A percentile compares a stretch with the other conserved stretches of the same genome.
phyloP scores from a whole-genome alignment of 108 stramenopile genomes.

The Aurantiochytrium sp. region DNA sequence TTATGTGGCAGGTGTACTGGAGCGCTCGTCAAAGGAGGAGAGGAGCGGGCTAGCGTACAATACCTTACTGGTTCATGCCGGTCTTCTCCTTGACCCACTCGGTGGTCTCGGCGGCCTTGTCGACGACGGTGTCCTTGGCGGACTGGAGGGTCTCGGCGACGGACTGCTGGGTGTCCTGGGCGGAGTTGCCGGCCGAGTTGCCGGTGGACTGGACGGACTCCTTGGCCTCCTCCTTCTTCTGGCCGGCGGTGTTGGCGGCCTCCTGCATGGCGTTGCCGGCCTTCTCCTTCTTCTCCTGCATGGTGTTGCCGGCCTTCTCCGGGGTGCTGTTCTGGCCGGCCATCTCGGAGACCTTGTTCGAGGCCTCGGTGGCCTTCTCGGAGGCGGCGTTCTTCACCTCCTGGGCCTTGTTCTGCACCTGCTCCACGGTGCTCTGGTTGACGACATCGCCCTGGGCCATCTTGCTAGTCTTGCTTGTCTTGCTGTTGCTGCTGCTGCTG shows the following conservation, averaged over 20 bases:
- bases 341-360: not conserved
- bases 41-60: too few species aligned
- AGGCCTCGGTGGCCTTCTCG: slow-evolving; percentile 7
- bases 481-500: too few species aligned
- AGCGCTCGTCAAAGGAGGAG: too few species aligned
- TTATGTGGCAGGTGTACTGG: too few species aligned
- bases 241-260: not conserved
- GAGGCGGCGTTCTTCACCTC: not conserved
- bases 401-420: not conserved
- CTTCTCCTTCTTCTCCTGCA: not conserved
- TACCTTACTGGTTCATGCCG: not conserved
- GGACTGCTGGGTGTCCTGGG: not conserved
- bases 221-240: slow-evolving; percentile 6
- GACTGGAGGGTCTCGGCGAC: not conserved
- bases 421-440: too few species aligned
- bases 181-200: not conserved
- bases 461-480: too few species aligned
- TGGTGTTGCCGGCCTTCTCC: not conserved
- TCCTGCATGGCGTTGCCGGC: not conserved
- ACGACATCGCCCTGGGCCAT: not conserved
- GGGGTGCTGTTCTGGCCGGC: too few species aligned
- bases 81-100: slow-evolving; percentile 1
- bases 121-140: not conserved
- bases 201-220: not conserved
- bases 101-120: not conserved